Base-by-base conservation (phyloP, 2,329 filamentous ascomycete species). In the Trichoderma afroharzianum region DNA sequence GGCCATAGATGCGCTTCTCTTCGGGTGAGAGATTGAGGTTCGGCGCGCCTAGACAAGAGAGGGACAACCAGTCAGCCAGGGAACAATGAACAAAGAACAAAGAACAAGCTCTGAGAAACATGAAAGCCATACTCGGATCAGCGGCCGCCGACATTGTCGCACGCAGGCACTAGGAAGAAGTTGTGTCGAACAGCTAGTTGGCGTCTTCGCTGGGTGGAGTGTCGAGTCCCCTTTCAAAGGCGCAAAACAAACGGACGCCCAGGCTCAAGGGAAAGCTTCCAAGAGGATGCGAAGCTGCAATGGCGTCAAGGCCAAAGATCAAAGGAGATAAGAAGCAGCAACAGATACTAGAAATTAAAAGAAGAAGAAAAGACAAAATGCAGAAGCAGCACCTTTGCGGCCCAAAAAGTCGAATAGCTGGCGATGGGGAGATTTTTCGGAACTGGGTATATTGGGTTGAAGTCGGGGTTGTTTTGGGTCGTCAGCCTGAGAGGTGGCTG, bases 1-100 rank as follows among this genome's bases (percentile, higher is more conserved):
- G 94, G 76, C 92, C 93, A 82, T 97, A 99, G 72, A 93, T 90
- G 81, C 94, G 92, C 85, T 97, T 98, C 88, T 99, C 96, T 76
- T 98, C 94, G 63, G 93, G 84, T 33, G 91, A 93, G 75, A 98
- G 89, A 84, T 97, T 97, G 76, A 97, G 88, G 82, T 91, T 92
- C 74, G 91, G 89, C 75, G 84, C 84, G 76, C 83, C 87, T 89
- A 63, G 47, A 55, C 59, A 58, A 14, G 59, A 71, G 26, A 57
- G 12, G n/a, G 71, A 77, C 59, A 77, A 76, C 33, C 67, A 33
- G 58, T 63, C 62, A 70, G 67, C 14, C 30, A 15, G 12, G 21
- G 2, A 47, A 47, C 66, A 53, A 53, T 15, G 15, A 36, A 30
- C 8, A 33, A 21, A 50, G 15, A 36, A 30, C 8, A 33, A 21